Percentiles rank a stretch among this genome's conserved stretches.
These are phyloP conservation scores for Postia placenta DNA, from an alignment of 768 basidiomycete species.

Conservation along the genomic window DNA sequence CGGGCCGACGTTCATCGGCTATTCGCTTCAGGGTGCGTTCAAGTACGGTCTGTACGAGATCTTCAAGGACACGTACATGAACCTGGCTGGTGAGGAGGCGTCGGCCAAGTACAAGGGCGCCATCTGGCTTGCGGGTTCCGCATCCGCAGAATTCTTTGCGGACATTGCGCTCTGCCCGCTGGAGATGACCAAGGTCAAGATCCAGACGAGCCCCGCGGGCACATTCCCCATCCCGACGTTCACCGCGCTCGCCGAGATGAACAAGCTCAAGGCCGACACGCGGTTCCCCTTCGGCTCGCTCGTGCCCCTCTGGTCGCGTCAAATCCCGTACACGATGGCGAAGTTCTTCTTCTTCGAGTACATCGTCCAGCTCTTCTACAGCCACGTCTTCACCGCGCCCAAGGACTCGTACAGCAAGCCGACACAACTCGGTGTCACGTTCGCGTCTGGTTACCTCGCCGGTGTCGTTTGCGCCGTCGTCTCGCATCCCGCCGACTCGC, in stretches of 20 bases:
- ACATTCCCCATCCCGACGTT: slow-evolving; percentile 76
- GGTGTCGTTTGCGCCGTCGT: slow-evolving; percentile 95
- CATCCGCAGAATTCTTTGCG: slow-evolving; percentile 92
- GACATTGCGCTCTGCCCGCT: slow-evolving; percentile 94
- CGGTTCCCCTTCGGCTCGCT: slow-evolving; percentile 84
- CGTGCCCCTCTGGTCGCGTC: slow-evolving; percentile 84
- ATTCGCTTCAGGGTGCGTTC: slow-evolving; percentile 96
- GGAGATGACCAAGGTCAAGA: slow-evolving; percentile 92
- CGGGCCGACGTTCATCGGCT: slow-evolving; percentile 89
- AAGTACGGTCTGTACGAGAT: slow-evolving; percentile 97
- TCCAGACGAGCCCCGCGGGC: slow-evolving; percentile 70
- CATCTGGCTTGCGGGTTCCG: slow-evolving; percentile 93
- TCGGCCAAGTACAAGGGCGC: slow-evolving; percentile 76
- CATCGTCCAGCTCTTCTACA: slow-evolving; percentile 84
- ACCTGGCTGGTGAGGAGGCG: slow-evolving; percentile 80
- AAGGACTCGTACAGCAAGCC: slow-evolving; percentile 75
- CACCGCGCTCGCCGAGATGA: slow-evolving; percentile 69
- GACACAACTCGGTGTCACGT: slow-evolving; percentile 86
- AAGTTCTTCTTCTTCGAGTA: slow-evolving; percentile 97
- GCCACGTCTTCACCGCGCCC: slow-evolving; percentile 74
- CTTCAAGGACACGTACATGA: slow-evolving; percentile 93
- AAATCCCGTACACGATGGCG: slow-evolving; percentile 99
- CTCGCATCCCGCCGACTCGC: slow-evolving; percentile 92
- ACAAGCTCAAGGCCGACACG: slow-evolving; percentile 56
- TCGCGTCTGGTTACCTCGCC: slow-evolving; percentile 88